These are phyloP conservation scores for Physcomitrellopsis africana DNA, from an alignment of 225 moss, liverwort and hornwort species.

Conservation along the genomic window DNA sequence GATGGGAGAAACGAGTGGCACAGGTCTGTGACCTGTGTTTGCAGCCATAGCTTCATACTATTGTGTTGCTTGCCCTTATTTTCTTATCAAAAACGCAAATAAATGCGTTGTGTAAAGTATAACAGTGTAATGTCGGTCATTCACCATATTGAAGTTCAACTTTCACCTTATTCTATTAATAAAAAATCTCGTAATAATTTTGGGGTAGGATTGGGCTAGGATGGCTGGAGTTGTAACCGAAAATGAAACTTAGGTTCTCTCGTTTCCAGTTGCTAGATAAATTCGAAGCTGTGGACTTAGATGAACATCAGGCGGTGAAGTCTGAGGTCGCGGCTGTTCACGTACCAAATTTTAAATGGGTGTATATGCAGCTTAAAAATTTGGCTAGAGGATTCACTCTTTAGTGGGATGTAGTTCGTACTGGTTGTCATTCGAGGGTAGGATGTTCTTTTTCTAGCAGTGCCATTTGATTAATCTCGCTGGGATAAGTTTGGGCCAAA, in stretches of 20 bases:
- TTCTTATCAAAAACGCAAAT: too few relatives aligned
- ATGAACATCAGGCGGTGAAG: slow-evolving; percentile 89
- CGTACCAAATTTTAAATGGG: too few relatives aligned
- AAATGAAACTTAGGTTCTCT: slow-evolving; percentile 16
- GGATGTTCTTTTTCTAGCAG: slow-evolving; percentile 3
- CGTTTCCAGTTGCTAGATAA: slow-evolving; percentile 76
- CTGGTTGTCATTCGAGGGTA: neutral
- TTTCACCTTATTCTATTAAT: neutral
- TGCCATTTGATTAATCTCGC: slow-evolving; percentile 18
- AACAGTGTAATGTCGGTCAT: too few relatives aligned
- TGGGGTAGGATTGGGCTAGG: neutral
- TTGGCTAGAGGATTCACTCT: slow-evolving; percentile 9
- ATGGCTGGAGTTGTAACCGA: slow-evolving; percentile 8
- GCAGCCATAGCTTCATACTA: too few relatives aligned
- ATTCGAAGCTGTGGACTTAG: slow-evolving; percentile 88
- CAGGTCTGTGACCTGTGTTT: slow-evolving; percentile 60
- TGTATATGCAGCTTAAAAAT: too few relatives aligned
- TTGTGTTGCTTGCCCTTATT: too few relatives aligned
- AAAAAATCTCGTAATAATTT: too few relatives aligned
- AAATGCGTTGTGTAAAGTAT: neutral
- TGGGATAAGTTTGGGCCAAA: too few relatives aligned
- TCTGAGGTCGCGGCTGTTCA: slow-evolving; percentile 71
- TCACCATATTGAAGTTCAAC: neutral
- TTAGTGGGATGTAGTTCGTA: slow-evolving; percentile 4
- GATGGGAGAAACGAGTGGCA: slow-evolving; percentile 86